phyloP scores from a whole-genome alignment of 768 basidiomycete genomes.

The Dioszegia crocea region DNA sequence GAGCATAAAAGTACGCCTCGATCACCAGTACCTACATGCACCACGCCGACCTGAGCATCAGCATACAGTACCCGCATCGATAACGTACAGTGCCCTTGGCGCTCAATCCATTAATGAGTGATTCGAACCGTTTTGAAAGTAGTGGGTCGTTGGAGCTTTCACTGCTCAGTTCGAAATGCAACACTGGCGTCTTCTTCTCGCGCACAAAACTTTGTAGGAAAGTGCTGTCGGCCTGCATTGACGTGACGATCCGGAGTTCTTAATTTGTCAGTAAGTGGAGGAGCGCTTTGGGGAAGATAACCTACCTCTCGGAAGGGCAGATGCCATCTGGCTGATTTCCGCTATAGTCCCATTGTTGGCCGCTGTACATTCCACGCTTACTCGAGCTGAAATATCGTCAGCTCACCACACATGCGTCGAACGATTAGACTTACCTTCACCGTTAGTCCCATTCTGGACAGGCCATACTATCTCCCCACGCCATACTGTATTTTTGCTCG shows the following conservation, averaged over 20 bases:
- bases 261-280: neutral
- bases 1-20: neutral
- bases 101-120: slow-evolving; percentile 4
- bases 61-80: neutral
- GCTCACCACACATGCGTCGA: too few relatives aligned
- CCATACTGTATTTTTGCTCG: neutral
- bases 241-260: slow-evolving; percentile 3
- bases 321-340: neutral
- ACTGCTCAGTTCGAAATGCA: neutral
- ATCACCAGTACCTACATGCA: neutral
- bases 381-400: neutral
- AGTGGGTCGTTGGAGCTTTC: neutral
- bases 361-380: neutral
- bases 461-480: slow-evolving; percentile 5
- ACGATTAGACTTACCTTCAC: neutral
- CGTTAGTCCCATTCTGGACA: neutral
- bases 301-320: neutral
- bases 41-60: neutral
- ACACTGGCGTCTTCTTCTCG: neutral
- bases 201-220: neutral
- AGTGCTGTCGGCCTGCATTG: neutral
- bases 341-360: neutral
- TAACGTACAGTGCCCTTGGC: slow-evolving; percentile 2
- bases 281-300: neutral
- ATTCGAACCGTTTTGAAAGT: neutral